Evolutionary conservation across 257 asterid species (phyloP), one percentile per base, ranked within the genome.

Genomic region (Salvia splendens): DNA sequence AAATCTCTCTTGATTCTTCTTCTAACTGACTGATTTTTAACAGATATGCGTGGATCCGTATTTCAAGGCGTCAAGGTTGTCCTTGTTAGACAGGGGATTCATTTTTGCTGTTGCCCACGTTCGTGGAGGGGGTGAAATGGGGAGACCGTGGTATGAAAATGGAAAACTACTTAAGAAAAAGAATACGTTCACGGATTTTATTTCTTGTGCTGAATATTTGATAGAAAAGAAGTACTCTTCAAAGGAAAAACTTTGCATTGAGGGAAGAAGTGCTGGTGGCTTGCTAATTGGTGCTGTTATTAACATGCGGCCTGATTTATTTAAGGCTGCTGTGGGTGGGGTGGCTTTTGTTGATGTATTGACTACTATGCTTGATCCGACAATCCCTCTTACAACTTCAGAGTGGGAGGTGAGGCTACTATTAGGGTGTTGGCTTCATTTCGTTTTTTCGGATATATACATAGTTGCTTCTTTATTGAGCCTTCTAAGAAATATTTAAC

Each of bases 71-170:
- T 82, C 97, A 28, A 79, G 87, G 68, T 65, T 93, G 83, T 90
- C 94, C 63, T 83, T 93, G 84, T 77, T 93, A 67, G 97, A 93
- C 80, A 80, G 95, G 79, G 99, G 99, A 46, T 85, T 93, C 82
- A 79, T 88, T 72, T 86, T 78, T 49, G 83, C 87, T 40, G 73
- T 90, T 79, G 95, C 95, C 48, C 97, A 93, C 71, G 48, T 93
- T 71, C 96, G 99, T 66, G 99, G 99, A 76, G 99, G 99, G 57
- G 98, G 99, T 74, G 99, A 93, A 82, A 84, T 93, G 97, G 99
- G 99, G 78, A 88, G 99, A 73, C 91, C 70, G 17, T 93, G 99
- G 99, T 93, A 93, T 69, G 99, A 93, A 79, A 76, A 85, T 52
- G 99, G 99, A 70, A 93, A 93, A 68, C 84, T 90, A 66, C 83